Conservation (phyloP, 345 rosid species). For the Brassica juncea region DNA sequence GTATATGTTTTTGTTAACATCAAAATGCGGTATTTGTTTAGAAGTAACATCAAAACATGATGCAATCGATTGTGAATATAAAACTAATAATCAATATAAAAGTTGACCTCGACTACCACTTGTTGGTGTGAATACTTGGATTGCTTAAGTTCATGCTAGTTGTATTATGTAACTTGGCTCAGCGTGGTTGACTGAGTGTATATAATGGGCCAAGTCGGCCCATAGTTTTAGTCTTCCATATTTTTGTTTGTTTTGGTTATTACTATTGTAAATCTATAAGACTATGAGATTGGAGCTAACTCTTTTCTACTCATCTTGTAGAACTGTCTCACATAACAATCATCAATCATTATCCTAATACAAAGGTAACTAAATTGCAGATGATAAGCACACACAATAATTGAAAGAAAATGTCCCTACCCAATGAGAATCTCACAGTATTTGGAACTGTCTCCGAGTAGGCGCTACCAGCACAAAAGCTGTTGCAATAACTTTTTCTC, state of each 20-base stretch:
- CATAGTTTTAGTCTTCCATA: neutral
- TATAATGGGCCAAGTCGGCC: slow-evolving; percentile 13
- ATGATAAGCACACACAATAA: slow-evolving; percentile 13
- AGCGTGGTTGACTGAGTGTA: neutral
- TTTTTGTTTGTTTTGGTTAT: neutral
- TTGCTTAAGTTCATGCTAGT: neutral
- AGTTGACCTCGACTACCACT: neutral
- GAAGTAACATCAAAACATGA: slow-evolving; percentile 2
- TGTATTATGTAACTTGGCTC: neutral
- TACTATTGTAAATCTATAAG: neutral
- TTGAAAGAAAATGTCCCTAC: slow-evolving; percentile 2
- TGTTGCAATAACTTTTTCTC: slow-evolving; percentile 4
- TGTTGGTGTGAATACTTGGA: neutral
- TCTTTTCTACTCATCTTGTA: neutral
- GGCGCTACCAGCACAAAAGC: slow-evolving; percentile 24
- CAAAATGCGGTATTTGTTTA: neutral
- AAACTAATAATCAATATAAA: neutral
- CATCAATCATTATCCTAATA: neutral
- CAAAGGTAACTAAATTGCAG: neutral
- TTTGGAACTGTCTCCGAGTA: neutral
- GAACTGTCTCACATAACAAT: slow-evolving; percentile 11
- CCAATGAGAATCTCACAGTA: slow-evolving; percentile 27
- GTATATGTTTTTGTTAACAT: neutral
- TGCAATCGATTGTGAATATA: neutral
- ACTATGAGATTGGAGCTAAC: neutral